phyloP scores from a whole-genome alignment of 2,329 filamentous ascomycete genomes.

The Fusarium praegraminearum region DNA sequence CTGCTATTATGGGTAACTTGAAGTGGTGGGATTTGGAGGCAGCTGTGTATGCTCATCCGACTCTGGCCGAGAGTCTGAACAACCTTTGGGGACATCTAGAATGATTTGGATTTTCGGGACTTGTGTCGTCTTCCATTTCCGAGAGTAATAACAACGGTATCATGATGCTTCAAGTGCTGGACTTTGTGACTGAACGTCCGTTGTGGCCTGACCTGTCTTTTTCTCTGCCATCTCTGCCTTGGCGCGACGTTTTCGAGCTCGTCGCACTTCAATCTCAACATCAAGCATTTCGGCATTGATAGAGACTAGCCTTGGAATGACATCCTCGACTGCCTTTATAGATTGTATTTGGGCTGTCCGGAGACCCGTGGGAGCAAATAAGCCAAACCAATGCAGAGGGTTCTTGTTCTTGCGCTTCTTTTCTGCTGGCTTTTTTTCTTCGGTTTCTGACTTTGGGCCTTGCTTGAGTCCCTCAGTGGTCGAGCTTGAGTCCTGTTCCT shows the following conservation, averaged over 20 bases:
- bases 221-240: conserved; percentile 59
- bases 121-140: not conserved
- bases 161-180: conserved; percentile 31
- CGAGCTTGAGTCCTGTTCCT: not conserved
- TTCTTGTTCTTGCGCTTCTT: conserved; percentile 39
- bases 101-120: conserved; percentile 26
- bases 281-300: conserved; percentile 70
- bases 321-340: conserved; percentile 64
- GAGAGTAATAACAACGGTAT: not conserved
- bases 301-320: conserved; percentile 68
- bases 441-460: conserved; percentile 15
- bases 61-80: conserved; percentile 63
- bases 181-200: conserved; percentile 10
- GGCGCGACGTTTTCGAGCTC: conserved; percentile 67
- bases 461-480: not conserved
- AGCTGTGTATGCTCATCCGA: conserved; percentile 64
- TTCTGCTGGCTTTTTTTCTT: conserved; percentile 20
- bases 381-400: conserved; percentile 70
- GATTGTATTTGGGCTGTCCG: conserved; percentile 71
- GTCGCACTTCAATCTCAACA: conserved; percentile 77
- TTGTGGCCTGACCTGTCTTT: conserved; percentile 34
- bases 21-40: conserved; percentile 60
- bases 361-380: conserved; percentile 65
- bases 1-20: conserved; percentile 62
- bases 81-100: conserved; percentile 61